Conservation (phyloP, 129 eudicot species). For the Mikania micrantha region DNA sequence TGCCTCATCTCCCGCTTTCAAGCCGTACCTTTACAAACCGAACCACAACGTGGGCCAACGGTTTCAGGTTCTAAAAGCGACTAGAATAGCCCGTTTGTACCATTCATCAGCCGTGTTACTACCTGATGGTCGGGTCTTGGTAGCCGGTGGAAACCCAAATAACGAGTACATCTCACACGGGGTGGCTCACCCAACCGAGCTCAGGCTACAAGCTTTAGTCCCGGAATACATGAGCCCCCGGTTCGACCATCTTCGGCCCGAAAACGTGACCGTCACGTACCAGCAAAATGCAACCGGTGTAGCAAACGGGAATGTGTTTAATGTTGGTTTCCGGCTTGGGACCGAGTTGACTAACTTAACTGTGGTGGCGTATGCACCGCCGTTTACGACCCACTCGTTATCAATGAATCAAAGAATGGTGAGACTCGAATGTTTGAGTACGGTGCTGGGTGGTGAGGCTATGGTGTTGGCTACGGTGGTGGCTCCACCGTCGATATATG, state of each 20-base stretch:
- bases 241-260: slow-evolving; percentile 36
- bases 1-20: slow-evolving; percentile 35
- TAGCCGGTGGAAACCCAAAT: slow-evolving; percentile 68
- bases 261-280: slow-evolving; percentile 30
- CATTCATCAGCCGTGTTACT: slow-evolving; percentile 62
- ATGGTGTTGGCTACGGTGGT: slow-evolving; percentile 31
- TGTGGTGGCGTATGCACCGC: slow-evolving; percentile 49
- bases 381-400: slow-evolving; percentile 63
- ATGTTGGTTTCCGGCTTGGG: slow-evolving; percentile 30
- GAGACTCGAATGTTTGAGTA: slow-evolving; percentile 31
- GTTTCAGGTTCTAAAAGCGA: slow-evolving; percentile 29
- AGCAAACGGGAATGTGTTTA: slow-evolving; percentile 32
- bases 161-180: slow-evolving; percentile 25
- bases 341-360: slow-evolving; percentile 3
- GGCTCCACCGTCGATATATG: slow-evolving; percentile 45
- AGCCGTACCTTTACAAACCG: slow-evolving; percentile 59
- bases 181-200: slow-evolving; percentile 60
- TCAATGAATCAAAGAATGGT: slow-evolving; percentile 73
- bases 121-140: slow-evolving; percentile 57
- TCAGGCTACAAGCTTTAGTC: slow-evolving; percentile 50
- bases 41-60: slow-evolving; percentile 18
- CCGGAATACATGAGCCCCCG: slow-evolving; percentile 37
- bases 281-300: slow-evolving; percentile 11
- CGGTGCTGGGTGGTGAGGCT: slow-evolving; percentile 12
- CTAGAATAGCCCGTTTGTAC: slow-evolving; percentile 55